phyloP scores from a whole-genome alignment of 1,284 basidiomycete species.

The Xerocomus nothofagi region DNA sequence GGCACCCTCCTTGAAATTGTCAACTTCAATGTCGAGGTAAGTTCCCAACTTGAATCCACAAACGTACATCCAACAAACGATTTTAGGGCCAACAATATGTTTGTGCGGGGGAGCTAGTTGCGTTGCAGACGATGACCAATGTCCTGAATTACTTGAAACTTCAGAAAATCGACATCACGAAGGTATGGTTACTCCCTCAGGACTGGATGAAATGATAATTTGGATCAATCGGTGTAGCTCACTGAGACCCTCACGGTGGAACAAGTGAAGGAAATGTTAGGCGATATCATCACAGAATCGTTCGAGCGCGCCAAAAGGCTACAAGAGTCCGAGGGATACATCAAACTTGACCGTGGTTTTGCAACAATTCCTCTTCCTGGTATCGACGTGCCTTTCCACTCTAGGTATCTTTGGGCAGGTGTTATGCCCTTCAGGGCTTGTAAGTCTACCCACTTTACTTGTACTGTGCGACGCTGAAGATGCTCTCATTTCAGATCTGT shows the following conservation, averaged over 20 bases:
- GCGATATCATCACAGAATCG: constrained; percentile 87
- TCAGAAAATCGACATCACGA: constrained; percentile 94
- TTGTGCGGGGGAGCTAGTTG: constrained; percentile 93
- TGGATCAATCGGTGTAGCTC: constrained; percentile 50
- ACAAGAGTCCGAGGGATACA: constrained; percentile 82
- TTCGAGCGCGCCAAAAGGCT: constrained; percentile 78
- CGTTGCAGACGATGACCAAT: constrained; percentile 91
- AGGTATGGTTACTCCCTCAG: constrained; percentile 50
- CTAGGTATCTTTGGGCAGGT: constrained; percentile 97
- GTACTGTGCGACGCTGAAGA: constrained; percentile 22
- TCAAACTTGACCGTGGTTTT: constrained; percentile 95
- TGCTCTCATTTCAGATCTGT: constrained; percentile 66
- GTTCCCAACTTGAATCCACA: constrained; percentile 20
- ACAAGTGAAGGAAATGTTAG: constrained; percentile 90
- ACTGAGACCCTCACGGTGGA: constrained; percentile 82
- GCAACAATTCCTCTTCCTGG: constrained; percentile 95
- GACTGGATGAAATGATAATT: neutral
- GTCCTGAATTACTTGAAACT: constrained; percentile 96
- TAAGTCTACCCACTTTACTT: constrained; percentile 39
- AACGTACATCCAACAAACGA: neutral
- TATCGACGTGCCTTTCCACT: constrained; percentile 99
- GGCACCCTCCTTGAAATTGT: constrained; percentile 91
- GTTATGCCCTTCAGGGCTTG: constrained; percentile 96
- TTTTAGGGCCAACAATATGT: constrained; percentile 92
- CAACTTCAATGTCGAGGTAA: constrained; percentile 95